These are phyloP conservation scores for Trichoderma koningii DNA, from an alignment of 2,329 filamentous ascomycete species.

Conservation along the genomic window DNA sequence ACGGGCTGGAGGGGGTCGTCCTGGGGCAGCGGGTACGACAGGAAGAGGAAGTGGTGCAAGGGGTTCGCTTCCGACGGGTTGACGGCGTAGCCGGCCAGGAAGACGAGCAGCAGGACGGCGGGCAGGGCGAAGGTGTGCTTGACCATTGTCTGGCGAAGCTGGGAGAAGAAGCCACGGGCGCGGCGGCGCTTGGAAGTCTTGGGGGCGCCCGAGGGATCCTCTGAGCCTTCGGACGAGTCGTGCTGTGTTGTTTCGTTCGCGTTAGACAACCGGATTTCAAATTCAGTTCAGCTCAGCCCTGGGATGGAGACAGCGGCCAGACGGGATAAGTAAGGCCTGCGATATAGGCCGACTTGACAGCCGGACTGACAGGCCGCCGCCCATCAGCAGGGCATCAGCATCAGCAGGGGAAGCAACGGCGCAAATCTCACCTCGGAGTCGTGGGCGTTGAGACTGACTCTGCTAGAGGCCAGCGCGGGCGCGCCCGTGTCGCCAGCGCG, in stretches of 20 bases:
- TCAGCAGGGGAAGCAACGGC: conserved; percentile 19
- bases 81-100: conserved; percentile 69
- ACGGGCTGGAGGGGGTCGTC: conserved; percentile 47
- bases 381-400: too few species aligned
- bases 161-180: conserved; percentile 51
- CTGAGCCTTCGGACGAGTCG: conserved; percentile 17
- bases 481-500: conserved; percentile 58
- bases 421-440: conserved; percentile 27
- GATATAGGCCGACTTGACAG: too few species aligned
- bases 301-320: too few species aligned
- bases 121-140: conserved; percentile 68
- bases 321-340: too few species aligned
- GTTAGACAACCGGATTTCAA: conserved; percentile 3
- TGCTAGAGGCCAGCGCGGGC: conserved; percentile 56
- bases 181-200: conserved; percentile 58
- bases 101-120: conserved; percentile 64
- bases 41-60: conserved; percentile 79
- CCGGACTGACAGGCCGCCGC: too few species aligned
- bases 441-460: conserved; percentile 47
- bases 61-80: conserved; percentile 79
- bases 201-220: conserved; percentile 16
- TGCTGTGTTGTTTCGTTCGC: conserved; percentile 4
- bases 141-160: conserved; percentile 56
- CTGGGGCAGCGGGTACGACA: conserved; percentile 75
- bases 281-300: not conserved